Base-by-base conservation (phyloP, 140 eudicot genomes). In the Stevia rebaudiana region DNA sequence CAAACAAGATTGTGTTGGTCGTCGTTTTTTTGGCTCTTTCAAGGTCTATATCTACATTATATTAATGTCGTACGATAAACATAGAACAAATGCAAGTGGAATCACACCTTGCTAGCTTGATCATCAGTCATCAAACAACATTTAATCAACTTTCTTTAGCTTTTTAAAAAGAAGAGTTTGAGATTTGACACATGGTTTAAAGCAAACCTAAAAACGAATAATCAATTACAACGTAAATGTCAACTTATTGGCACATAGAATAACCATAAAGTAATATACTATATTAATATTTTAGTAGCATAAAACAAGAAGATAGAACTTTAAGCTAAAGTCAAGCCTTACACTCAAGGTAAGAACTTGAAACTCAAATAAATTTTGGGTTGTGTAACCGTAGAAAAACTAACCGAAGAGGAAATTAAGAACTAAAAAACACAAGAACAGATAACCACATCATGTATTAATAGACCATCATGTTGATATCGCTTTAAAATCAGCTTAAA, bases 101-200 rank as follows among this genome's bases (percentile, higher is more conserved):
- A 53, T 53, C 60, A 25, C 60, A 24, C 36, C 12, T 11, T 25
- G 37, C 60, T 25, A n/a, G n/a, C n/a, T n/a, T n/a, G n/a, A n/a
- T n/a, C n/a, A n/a, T n/a, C n/a, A n/a, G n/a, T n/a, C 60, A 6
- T 53, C 36, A 25, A 25, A 52, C 3, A 24, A 12, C 25, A 53
- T 53, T 53, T 53, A 53, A 53, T 23, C 39, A 53, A 53, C 19
- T 53, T 25, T 24, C 60, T 53, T 53, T 53, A 23, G 17, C 60
- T 53, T 53, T 53, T 25, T 53, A 53, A 25, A 53, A 53, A 53
- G 60, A 53, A 53, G 60, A 11, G 39, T 51, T 11, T 22, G 13
- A 50, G 9, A 33, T 50, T 13, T 25, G 17, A 53, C 18, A 52
- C 60, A 5, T 52, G 37, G 15, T 25, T 51, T 53, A 53, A 24